These are phyloP conservation scores for Vanderwaltozyma tropicalis DNA, from an alignment of 805 yeast genomes.

Conservation along the genomic window DNA sequence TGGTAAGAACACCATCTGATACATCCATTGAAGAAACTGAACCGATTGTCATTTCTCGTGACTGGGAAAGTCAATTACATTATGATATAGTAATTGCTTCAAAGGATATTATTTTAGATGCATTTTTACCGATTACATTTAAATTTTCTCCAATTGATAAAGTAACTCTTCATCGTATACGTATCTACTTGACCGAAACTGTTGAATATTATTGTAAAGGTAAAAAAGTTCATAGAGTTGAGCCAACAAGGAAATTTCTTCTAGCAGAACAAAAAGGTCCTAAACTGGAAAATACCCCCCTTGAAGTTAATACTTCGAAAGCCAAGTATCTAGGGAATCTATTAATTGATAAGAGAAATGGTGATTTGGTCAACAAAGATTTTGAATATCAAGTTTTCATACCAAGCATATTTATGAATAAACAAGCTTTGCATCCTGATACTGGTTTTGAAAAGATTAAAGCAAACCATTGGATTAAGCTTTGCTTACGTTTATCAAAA, in stretches of 20 bases:
- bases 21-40: conserved; percentile 79
- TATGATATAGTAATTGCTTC: conserved; percentile 89
- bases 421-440: conserved; percentile 67
- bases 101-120: conserved; percentile 75
- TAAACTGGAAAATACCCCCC: conserved; percentile 25
- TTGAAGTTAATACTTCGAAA: conserved; percentile 27
- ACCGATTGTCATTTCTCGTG: conserved; percentile 81
- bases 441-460: conserved; percentile 71
- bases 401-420: conserved; percentile 55
- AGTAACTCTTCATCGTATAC: conserved; percentile 70
- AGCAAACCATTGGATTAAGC: conserved; percentile 91
- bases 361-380: conserved; percentile 62
- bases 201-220: conserved; percentile 81
- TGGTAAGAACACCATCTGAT: conserved; percentile 71
- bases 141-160: conserved; percentile 80
- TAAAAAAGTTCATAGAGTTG: conserved; percentile 83
- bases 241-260: conserved; percentile 74
- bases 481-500: conserved; percentile 69
- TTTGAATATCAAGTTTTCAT: conserved; percentile 79
- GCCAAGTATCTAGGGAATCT: conserved; percentile 34
- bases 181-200: conserved; percentile 81
- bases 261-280: conserved; percentile 72
- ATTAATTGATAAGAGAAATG: conserved; percentile 34
- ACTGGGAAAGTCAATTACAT: conserved; percentile 87
- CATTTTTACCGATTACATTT: conserved; percentile 75